Evolutionary conservation across 306 rosid species (phyloP).

Genomic region (Mimosa bimucronata): DNA sequence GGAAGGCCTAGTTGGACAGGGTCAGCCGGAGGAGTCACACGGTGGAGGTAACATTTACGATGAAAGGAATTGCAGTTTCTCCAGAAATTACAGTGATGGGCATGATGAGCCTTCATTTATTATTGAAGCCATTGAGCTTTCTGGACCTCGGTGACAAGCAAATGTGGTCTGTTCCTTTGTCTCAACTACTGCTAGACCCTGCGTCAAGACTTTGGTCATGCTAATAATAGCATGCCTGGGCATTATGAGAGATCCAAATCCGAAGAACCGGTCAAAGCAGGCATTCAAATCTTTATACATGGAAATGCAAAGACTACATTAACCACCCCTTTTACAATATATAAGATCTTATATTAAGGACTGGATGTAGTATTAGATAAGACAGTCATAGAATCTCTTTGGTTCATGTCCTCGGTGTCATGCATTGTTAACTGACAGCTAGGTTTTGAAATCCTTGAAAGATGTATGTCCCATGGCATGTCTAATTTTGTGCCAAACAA

Average conservation of each 20-base stretch:
- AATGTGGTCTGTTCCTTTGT: constrained; percentile 20
- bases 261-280: neutral
- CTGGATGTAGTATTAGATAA: constrained; percentile 4
- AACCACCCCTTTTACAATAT: neutral
- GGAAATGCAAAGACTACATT: neutral
- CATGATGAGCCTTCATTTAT: constrained; percentile 78
- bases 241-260: neutral
- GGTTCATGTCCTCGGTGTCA: neutral
- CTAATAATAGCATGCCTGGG: neutral
- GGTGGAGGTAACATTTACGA: constrained; percentile 55
- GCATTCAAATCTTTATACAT: neutral
- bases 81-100: constrained; percentile 61
- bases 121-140: constrained; percentile 91
- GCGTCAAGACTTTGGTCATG: constrained; percentile 14
- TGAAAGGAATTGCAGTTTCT: constrained; percentile 66
- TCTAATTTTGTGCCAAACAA: neutral
- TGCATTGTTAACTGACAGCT: neutral
- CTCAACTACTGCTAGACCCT: constrained; percentile 41
- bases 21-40: constrained; percentile 63
- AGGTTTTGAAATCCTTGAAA: neutral
- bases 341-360: no score
- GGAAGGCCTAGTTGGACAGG: constrained; percentile 73
- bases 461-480: neutral
- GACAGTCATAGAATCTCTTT: constrained; percentile 5
- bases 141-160: constrained; percentile 78